phyloP scores from a whole-genome alignment of 2,329 filamentous ascomycete genomes.

The Trichoderma citrinoviride region DNA sequence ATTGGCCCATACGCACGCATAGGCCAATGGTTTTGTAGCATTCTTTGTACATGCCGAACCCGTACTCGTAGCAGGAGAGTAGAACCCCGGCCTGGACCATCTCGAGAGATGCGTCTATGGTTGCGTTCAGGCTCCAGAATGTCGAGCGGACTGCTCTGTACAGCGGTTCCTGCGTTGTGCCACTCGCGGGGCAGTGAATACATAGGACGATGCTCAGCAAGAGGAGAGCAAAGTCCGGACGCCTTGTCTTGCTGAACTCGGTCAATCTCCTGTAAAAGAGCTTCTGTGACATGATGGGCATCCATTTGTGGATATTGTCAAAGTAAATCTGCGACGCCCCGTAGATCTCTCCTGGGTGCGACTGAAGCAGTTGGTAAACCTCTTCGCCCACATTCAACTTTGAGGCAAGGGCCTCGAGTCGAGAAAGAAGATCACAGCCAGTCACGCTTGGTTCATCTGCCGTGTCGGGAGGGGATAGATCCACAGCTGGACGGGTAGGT shows the following conservation, averaged over 20 bases:
- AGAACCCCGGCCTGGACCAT: conserved; percentile 18
- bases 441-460: not conserved
- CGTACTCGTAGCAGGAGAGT: conserved; percentile 17
- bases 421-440: not conserved
- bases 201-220: conserved; percentile 8
- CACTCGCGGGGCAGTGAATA: conserved; percentile 4
- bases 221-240: conserved; percentile 14
- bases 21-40: conserved; percentile 13
- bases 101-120: conserved; percentile 13
- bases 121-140: conserved; percentile 15
- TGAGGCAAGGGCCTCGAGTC: not conserved
- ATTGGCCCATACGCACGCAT: conserved; percentile 7
- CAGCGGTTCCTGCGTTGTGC: not conserved
- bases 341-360: conserved; percentile 15
- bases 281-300: conserved; percentile 19
- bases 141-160: conserved; percentile 2
- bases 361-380: conserved; percentile 16
- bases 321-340: conserved; percentile 12
- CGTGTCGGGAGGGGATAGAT: not conserved
- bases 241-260: conserved; percentile 12
- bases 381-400: conserved; percentile 10
- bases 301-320: conserved; percentile 18
- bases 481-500: not conserved
- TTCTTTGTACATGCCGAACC: conserved; percentile 11
- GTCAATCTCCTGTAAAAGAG: conserved; percentile 14